Evolutionary conservation across 805 yeast species (phyloP).

Genomic region (Ogataea chonburiensis): DNA sequence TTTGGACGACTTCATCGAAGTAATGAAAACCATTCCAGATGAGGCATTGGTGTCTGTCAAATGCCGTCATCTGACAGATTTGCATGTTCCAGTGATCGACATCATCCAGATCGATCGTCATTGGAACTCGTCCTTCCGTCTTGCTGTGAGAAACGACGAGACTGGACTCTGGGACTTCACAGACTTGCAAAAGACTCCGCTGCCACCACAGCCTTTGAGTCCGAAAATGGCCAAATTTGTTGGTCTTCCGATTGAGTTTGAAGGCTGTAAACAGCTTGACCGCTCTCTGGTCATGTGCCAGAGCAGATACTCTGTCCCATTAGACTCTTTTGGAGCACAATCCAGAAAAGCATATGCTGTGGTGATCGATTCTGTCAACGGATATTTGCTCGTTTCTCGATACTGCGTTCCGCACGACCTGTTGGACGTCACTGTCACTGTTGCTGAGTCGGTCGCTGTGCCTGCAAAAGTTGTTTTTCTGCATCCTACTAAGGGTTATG

Average conservation of each 20-base stretch:
- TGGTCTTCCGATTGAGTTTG: slow-evolving; percentile 61
- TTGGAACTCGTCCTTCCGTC: slow-evolving; percentile 71
- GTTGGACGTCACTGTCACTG: slow-evolving; percentile 69
- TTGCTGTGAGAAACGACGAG: slow-evolving; percentile 59
- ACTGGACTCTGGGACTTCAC: slow-evolving; percentile 59
- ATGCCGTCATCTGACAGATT: slow-evolving; percentile 76
- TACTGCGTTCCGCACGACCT: slow-evolving; percentile 79
- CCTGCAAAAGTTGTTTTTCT: slow-evolving; percentile 79
- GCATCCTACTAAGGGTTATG: slow-evolving; percentile 86
- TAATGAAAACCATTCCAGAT: slow-evolving; percentile 77
- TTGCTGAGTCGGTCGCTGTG: slow-evolving; percentile 81
- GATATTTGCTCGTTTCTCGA: slow-evolving; percentile 78
- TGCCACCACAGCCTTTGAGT: slow-evolving; percentile 48
- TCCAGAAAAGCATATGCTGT: slow-evolving; percentile 71
- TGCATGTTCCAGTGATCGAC: slow-evolving; percentile 70
- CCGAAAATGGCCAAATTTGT: slow-evolving; percentile 69
- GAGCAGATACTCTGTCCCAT: slow-evolving; percentile 60
- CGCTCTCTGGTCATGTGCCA: slow-evolving; percentile 73
- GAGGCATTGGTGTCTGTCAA: slow-evolving; percentile 64
- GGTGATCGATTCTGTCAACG: slow-evolving; percentile 75
- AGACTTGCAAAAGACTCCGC: slow-evolving; percentile 56
- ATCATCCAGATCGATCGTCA: slow-evolving; percentile 77
- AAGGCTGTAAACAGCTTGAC: slow-evolving; percentile 53
- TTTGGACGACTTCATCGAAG: slow-evolving; percentile 72
- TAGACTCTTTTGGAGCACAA: slow-evolving; percentile 72